Evolutionary conservation across 2,329 filamentous ascomycete species (phyloP), one percentile per base, ranked within the genome.

Genomic region (Tricladium varicosporioides): DNA sequence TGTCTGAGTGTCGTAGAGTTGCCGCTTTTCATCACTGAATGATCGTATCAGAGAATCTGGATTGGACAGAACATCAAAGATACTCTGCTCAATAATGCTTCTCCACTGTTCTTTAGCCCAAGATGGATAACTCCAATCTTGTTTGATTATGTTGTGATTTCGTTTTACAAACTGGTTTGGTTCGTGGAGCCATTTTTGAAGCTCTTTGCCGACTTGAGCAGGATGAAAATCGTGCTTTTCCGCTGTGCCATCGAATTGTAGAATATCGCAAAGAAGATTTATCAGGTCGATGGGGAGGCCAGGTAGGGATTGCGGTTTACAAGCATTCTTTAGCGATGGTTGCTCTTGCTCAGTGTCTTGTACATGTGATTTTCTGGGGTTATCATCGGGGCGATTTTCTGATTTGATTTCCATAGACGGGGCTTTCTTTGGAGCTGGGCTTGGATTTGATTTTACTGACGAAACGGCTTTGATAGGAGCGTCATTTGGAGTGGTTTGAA

Each of bases 61-160:
- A 49, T 83, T 78, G 62, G 82, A 84, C 48, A 89, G 74, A 5
- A 86, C 79, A 62, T 81, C 81, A 67, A 87, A 88, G 5, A 88
- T 72, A 50, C 81, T 83, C 65, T 88, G 86, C 60, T 86, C 80
- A 32, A 82, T 77, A 63, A 88, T 88, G 1, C 76, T 67, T 60
- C 78, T 81, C 82, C 85, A 88, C 57, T 82, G 61, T 9, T 60
- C 52, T 36, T 58, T 64, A 5, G 32, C 33, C 13, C 42, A 50
- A 8, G 52, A 51, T 27, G 60, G 33, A 52, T 53, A 56, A 7
- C 7, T 31, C 18, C 5, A 31, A 33, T 36, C 18, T 16, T 13
- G 8, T 27, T 18, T 15, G 3, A 27, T 32, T 36, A 48, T 45
- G 10, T 27, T 46, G 15, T 19, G 32, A 10, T 22, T 46, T 47